These are phyloP conservation scores for Thyridium curvatum DNA, from an alignment of 2,329 filamentous ascomycete genomes.

Conservation along the genomic window DNA sequence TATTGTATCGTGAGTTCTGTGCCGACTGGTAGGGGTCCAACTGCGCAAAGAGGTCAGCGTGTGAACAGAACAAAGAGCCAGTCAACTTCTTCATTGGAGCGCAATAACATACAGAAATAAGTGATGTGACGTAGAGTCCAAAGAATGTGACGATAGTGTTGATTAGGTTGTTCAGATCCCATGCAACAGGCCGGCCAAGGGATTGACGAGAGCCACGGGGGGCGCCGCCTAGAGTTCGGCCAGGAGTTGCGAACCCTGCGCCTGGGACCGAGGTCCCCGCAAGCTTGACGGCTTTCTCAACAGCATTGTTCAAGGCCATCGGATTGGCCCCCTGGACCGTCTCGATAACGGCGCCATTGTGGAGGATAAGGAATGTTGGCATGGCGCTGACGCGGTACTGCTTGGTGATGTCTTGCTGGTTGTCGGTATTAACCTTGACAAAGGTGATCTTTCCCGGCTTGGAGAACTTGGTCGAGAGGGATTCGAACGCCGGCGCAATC, in stretches of 20 bases:
- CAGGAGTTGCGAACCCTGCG: slow-evolving; percentile 45
- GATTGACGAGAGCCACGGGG: neutral
- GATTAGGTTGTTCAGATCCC: slow-evolving; percentile 36
- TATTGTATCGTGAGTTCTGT: slow-evolving; percentile 53
- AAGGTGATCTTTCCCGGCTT: slow-evolving; percentile 81
- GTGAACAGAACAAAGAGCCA: slow-evolving; percentile 1
- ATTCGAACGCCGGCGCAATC: slow-evolving; percentile 84
- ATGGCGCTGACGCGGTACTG: slow-evolving; percentile 78
- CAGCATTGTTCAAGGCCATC: slow-evolving; percentile 65
- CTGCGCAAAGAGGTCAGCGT: slow-evolving; percentile 22
- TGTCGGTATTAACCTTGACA: slow-evolving; percentile 85
- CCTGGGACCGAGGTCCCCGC: slow-evolving; percentile 33
- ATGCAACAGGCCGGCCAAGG: slow-evolving; percentile 13
- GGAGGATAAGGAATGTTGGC: slow-evolving; percentile 92
- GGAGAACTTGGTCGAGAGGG: slow-evolving; percentile 71
- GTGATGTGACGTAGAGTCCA: slow-evolving; percentile 53
- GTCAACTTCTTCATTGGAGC: slow-evolving; percentile 1
- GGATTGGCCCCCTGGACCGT: slow-evolving; percentile 80
- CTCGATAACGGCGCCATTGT: slow-evolving; percentile 64
- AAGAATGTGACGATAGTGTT: slow-evolving; percentile 48
- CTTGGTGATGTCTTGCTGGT: slow-evolving; percentile 69
- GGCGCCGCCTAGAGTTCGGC: slow-evolving; percentile 49
- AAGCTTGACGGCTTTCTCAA: slow-evolving; percentile 62
- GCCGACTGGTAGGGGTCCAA: slow-evolving; percentile 58
- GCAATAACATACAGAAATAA: slow-evolving; percentile 49